phyloP scores from a whole-genome alignment of 257 asterid species.

The Solanum ossicruentum region DNA sequence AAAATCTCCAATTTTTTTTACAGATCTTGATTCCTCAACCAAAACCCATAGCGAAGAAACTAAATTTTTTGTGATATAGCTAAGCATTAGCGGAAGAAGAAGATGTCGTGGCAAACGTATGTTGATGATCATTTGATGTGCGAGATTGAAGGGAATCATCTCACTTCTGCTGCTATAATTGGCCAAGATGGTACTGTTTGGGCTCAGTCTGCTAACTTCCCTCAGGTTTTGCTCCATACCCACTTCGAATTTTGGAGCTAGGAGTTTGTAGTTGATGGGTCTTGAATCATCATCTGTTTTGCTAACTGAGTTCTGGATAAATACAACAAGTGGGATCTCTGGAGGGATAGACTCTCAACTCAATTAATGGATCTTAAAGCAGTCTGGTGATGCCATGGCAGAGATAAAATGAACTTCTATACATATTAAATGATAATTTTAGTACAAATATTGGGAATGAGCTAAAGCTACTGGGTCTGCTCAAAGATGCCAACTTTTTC shows the following conservation, averaged over 20 bases:
- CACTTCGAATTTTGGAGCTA: neutral
- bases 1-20: neutral
- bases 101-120: slow-evolving; percentile 23
- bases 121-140: slow-evolving; percentile 25
- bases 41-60: neutral
- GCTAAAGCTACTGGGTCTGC: neutral
- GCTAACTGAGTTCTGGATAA: neutral
- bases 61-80: too few species aligned
- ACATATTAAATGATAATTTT: too few species aligned
- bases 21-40: neutral
- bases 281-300: neutral
- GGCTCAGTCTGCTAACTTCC: slow-evolving; percentile 17
- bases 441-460: neutral
- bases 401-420: too few species aligned
- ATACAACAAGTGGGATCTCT: neutral
- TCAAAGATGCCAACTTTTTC: neutral
- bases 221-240: slow-evolving; percentile 9
- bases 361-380: too few species aligned
- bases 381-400: too few species aligned
- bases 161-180: slow-evolving; percentile 16
- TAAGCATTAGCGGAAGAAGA: neutral
- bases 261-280: neutral
- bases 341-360: too few species aligned
- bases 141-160: slow-evolving; percentile 19
- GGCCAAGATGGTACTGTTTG: slow-evolving; percentile 22